Percentiles rank a stretch among this genome's conserved stretches.
Evolutionary conservation across 352 stramenopile genomes (phyloP).

Genomic region (Phytophthora sp.): DNA sequence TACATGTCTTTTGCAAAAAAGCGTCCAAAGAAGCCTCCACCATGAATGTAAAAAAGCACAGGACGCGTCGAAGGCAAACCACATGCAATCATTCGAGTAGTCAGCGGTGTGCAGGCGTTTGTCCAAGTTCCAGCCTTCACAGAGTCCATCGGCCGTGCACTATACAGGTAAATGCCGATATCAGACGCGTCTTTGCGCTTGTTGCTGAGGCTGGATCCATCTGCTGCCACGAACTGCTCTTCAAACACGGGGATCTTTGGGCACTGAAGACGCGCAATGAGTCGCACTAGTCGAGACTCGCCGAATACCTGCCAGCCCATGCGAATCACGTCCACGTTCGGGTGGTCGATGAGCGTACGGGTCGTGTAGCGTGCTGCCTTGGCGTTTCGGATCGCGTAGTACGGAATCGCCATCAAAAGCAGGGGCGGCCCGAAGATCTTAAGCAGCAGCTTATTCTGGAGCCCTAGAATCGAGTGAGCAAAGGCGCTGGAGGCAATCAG

Average conservation of each 20-base stretch:
- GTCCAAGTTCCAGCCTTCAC: conserved; percentile 78
- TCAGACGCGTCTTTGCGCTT: conserved; percentile 53
- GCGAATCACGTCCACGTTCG: conserved; percentile 86
- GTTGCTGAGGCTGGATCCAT: conserved; percentile 45
- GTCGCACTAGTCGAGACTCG: conserved; percentile 75
- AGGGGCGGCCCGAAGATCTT: conserved; percentile 61
- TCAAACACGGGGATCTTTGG: conserved; percentile 71
- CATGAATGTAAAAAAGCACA: conserved; percentile 88
- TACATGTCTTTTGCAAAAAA: conserved; percentile 89
- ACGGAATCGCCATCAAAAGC: conserved; percentile 76
- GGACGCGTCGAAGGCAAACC: conserved; percentile 69
- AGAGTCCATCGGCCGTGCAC: conserved; percentile 63
- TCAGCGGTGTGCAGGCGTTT: conserved; percentile 56
- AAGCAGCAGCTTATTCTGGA: conserved; percentile 70
- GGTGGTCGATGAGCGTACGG: conserved; percentile 80
- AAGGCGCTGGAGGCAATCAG: conserved; percentile 80
- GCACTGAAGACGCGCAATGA: conserved; percentile 67
- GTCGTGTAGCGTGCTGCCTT: conserved; percentile 79
- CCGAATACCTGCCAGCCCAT: conserved; percentile 86
- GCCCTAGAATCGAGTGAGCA: conserved; percentile 71
- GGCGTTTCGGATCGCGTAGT: conserved; percentile 79
- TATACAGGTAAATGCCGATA: conserved; percentile 78
- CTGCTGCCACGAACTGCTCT: conserved; percentile 63
- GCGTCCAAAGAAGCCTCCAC: conserved; percentile 87
- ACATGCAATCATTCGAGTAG: conserved; percentile 69